Conservation (phyloP, 495 filamentous ascomycete species). For the Paragyromitra xinjiangensis region DNA sequence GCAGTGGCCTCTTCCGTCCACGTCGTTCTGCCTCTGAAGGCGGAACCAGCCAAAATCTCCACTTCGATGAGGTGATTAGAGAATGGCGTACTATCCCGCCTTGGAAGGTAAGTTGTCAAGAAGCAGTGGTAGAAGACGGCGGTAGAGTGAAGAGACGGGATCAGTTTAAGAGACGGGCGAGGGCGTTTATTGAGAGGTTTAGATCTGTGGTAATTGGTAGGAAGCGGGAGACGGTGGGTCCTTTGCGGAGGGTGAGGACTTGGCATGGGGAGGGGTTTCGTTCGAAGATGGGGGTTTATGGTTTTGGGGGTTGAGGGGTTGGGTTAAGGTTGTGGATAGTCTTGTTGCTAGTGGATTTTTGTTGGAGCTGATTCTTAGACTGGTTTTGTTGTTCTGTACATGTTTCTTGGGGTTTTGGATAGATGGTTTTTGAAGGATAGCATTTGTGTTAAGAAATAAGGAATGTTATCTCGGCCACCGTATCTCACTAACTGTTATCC, state of each 20-base stretch:
- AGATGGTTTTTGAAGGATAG: no score
- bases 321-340: no score
- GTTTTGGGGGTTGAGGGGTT: not conserved
- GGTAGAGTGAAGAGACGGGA: not conserved
- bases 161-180: not conserved
- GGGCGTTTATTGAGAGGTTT: not conserved
- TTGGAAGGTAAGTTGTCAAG: not conserved
- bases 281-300: not conserved
- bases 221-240: not conserved
- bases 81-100: not conserved
- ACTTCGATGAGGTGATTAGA: not conserved
- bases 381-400: no score
- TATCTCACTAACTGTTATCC: no score
- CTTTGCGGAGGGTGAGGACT: not conserved
- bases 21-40: not conserved
- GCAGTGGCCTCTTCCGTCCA: not conserved
- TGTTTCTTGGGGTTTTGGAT: no score
- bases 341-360: no score
- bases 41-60: not conserved
- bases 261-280: not conserved
- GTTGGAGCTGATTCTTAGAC: no score
- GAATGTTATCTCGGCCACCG: no score
- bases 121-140: not conserved
- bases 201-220: not conserved
- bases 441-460: no score